Conservation (phyloP, 208 protist species). For the Crithidia mellificae region DNA sequence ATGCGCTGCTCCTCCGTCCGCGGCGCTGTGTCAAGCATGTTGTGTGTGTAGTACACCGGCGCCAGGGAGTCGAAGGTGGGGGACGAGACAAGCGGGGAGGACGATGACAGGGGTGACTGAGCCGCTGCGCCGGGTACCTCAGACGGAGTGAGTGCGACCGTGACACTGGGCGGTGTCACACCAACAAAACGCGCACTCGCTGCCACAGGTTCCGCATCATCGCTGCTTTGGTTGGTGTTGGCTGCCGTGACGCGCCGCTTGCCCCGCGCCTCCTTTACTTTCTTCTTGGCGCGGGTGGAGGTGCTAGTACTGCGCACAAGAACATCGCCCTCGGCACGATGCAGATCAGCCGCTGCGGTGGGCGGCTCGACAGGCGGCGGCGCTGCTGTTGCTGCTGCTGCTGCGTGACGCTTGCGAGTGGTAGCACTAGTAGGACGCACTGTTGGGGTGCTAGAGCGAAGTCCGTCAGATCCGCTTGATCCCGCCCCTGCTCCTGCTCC, state of each 20-base stretch:
- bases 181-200: background rate
- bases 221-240: background rate
- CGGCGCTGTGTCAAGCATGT: slow-evolving; percentile 20
- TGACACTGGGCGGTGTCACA: background rate
- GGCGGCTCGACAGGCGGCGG: slow-evolving; percentile 14
- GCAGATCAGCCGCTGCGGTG: background rate
- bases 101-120: too few species aligned
- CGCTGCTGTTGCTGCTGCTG: background rate
- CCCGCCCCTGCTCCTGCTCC: too few species aligned
- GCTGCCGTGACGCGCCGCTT: background rate
- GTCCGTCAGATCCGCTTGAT: too few species aligned
- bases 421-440: background rate
- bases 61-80: slow-evolving; percentile 11
- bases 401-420: background rate
- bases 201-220: too few species aligned
- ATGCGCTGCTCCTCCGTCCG: slow-evolving; percentile 54
- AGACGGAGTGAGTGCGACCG: slow-evolving; percentile 4
- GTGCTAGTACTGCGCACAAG: background rate
- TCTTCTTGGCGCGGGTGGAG: background rate
- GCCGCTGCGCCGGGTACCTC: background rate
- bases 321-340: background rate
- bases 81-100: too few species aligned
- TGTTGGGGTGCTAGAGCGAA: background rate
- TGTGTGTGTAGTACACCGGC: slow-evolving; percentile 42
- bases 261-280: background rate